Base-by-base conservation (phyloP, 352 stramenopile species). In the Globisporangium cystogenes region DNA sequence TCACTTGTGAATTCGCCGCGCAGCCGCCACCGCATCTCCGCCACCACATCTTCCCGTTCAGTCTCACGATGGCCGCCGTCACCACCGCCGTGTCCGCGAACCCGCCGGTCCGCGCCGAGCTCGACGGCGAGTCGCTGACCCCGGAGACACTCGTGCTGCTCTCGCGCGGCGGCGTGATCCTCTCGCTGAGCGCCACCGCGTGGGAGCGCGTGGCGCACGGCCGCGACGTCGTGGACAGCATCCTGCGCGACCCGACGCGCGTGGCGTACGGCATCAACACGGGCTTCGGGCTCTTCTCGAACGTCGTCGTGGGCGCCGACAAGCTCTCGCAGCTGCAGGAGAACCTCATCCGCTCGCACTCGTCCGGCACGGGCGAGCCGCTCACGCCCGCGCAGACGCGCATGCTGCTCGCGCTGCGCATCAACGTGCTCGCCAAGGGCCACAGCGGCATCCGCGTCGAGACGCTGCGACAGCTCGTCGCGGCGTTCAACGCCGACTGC, bases 231-330 rank as follows among this genome's bases (percentile, higher is more conserved):
- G 83, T 95, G 10, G 86, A 95, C 67, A 87, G 86, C 59, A 93
- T 95, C 68, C 70, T 96, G 45, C 74, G 87, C 59, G 82, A 88
- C 61, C 77, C 67, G 23, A 74, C 74, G 46, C 74, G 76, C 37
- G 84, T 95, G 27, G 85, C 80, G 18, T 96, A 96, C 72, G 87
- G 87, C 51, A 96, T 96, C 76, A 96, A 96, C 74, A 96, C 87
- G 59, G 87, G 86, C 62, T 96, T 96, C 55, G 87, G 87, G 1
- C 72, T 94, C 52, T 96, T 96, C 70, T 93, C 77, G 39, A 93
- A 96, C 58, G 85, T 96, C 47, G 82, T 95, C 65, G 90, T 96
- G 54, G 72, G 69, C 33, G 69, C 78, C 37, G 76, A 93, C 50
- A 90, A 95, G 63, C 78, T 96, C 51, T 76, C 74, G 11, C 76